phyloP scores from a whole-genome alignment of 176 grass and related monocot genomes.

The Triticum aestivum region DNA sequence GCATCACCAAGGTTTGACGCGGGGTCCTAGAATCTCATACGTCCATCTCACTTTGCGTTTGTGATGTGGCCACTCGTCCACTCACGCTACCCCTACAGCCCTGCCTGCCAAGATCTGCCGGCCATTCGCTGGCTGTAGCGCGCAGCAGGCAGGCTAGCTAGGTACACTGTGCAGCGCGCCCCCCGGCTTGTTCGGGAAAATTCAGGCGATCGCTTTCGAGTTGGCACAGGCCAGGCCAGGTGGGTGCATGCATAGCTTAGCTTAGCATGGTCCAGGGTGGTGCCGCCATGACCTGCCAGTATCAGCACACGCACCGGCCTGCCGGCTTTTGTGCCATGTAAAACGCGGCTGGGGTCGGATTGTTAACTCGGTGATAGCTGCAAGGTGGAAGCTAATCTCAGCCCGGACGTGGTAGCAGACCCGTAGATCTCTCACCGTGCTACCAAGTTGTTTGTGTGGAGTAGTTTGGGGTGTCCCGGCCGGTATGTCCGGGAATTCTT shows the following conservation, averaged over 20 bases:
- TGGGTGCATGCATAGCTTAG: neutral
- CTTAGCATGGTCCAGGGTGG: constrained; percentile 6
- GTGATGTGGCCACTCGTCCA: too few species aligned
- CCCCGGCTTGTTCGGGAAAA: constrained; percentile 27
- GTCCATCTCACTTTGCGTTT: too few species aligned
- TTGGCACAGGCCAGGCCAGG: neutral
- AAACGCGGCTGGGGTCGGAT: too few species aligned
- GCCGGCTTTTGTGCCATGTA: neutral
- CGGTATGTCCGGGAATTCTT: neutral
- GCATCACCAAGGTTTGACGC: too few species aligned
- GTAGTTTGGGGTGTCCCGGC: neutral
- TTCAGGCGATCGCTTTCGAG: constrained; percentile 1
- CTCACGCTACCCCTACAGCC: too few species aligned
- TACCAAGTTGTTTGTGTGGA: neutral
- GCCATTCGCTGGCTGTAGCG: neutral
- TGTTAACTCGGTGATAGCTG: too few species aligned
- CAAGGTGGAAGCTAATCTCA: neutral
- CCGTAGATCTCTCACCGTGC: neutral
- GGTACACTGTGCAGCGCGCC: neutral
- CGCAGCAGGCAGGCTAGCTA: neutral
- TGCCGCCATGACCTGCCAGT: neutral
- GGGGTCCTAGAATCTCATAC: too few species aligned
- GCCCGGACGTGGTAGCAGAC: neutral
- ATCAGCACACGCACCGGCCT: neutral
- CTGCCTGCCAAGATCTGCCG: constrained; percentile 23